Evolutionary conservation across 2,329 filamentous ascomycete species (phyloP).

Genomic region (Whalleya microplaca): DNA sequence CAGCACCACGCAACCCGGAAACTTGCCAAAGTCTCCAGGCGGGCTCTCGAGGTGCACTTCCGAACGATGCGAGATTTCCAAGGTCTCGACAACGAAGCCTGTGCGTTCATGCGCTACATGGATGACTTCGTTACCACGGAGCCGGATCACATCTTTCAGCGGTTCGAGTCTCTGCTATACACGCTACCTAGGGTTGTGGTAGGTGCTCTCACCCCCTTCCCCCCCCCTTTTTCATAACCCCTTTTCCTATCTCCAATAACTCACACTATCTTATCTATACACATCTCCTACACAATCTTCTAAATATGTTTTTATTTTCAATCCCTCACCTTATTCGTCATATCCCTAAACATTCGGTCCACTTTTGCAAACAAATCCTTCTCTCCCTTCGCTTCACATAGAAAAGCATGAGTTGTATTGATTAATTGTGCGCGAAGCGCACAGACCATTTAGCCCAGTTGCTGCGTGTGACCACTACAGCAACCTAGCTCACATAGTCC

Average conservation of each 20-base stretch:
- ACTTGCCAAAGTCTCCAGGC: constrained; percentile 14
- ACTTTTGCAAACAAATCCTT: too few species aligned
- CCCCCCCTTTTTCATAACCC: background rate
- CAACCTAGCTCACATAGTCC: too few species aligned
- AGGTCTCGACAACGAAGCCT: constrained; percentile 18
- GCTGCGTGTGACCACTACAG: too few species aligned
- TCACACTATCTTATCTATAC: background rate
- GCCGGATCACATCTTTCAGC: constrained; percentile 18
- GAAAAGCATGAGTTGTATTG: too few species aligned
- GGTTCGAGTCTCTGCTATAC: constrained; percentile 21
- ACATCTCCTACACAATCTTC: background rate
- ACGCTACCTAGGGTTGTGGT: constrained; percentile 4
- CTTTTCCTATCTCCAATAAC: background rate
- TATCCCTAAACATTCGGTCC: too few species aligned
- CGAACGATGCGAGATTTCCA: background rate
- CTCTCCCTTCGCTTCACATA: too few species aligned
- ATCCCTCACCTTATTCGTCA: too few species aligned
- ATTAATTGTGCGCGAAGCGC: too few species aligned
- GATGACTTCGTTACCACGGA: constrained; percentile 22
- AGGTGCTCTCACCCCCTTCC: background rate
- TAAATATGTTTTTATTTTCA: background rate
- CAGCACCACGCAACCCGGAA: constrained; percentile 6
- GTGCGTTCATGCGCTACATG: constrained; percentile 20
- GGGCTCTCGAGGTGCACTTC: constrained; percentile 15
- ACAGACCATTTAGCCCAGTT: too few species aligned